Percentiles rank a stretch among this genome's conserved stretches.
These are phyloP conservation scores for Piper longum DNA, from an alignment of 164 flowering plant genomes.

Conservation along the genomic window DNA sequence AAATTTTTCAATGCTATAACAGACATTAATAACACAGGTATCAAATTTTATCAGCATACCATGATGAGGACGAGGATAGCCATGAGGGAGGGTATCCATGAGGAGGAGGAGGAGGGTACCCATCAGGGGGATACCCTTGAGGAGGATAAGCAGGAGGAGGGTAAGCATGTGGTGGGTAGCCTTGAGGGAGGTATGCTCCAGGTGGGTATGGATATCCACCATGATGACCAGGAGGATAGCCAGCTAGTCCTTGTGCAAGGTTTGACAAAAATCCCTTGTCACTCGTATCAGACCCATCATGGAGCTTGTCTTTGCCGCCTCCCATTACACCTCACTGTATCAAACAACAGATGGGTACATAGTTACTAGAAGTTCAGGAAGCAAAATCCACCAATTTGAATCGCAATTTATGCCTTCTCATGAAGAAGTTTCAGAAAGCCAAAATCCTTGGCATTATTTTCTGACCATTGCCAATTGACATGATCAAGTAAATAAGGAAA, in stretches of 20 bases:
- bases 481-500: too few relatives aligned
- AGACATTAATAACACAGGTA: not conserved
- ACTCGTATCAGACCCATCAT: conserved; percentile 7
- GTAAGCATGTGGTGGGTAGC: conserved; percentile 14
- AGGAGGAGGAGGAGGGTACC: conserved; percentile 1
- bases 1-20: not conserved
- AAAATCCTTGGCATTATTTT: too few relatives aligned
- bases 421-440: too few relatives aligned
- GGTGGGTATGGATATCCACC: conserved; percentile 16
- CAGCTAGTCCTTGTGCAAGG: conserved; percentile 22
- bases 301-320: conserved; percentile 38
- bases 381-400: not conserved
- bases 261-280: conserved; percentile 38
- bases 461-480: too few relatives aligned
- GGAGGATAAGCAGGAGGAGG: conserved; percentile 29
- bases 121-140: conserved; percentile 2
- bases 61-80: conserved; percentile 27
- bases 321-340: conserved; percentile 24
- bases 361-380: not conserved
- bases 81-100: conserved; percentile 28
- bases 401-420: too few relatives aligned
- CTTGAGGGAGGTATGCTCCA: conserved; percentile 24
- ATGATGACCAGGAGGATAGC: conserved; percentile 5
- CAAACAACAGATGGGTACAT: not conserved
- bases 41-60: conserved; percentile 1